Evolutionary conservation across 2,329 filamentous ascomycete species (phyloP), one percentile per base, ranked within the genome.

Genomic region (Sporothrix brunneoviolacea): DNA sequence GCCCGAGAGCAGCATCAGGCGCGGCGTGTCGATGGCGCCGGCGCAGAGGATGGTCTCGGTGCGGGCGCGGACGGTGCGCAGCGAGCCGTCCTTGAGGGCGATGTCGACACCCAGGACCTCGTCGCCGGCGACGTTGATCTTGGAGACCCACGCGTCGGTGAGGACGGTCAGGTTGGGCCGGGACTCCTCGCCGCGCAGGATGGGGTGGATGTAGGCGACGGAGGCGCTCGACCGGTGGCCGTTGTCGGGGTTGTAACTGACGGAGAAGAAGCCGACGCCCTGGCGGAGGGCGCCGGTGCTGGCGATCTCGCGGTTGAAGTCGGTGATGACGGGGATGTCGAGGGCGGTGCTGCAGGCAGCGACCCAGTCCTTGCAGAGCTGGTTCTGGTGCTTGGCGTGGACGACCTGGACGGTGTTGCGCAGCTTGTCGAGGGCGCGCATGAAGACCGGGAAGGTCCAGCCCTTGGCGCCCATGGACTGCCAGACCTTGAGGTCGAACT

Each of bases 131-230:
- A 79, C 79, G 48, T 91, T 87, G 64, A 95, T 70, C 66, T 84
- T 87, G 65, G 81, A 86, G 54, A 95, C 90, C 83, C 88, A 93
- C 22, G 89, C 86, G 63, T 94, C 85, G 63, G 89, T 95, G 53
- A 95, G 74, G 54, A 95, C 76, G 33, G 87, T 93, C 65, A 95
- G 69, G 71, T 95, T 95, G 13, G 87, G 82, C 51, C 88, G 77
- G 65, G 83, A 80, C 75, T 95, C 88, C 42, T 90, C 84, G 36
- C 88, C 88, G 36, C 85, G 81, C 47, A 95, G 78, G 62, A 95
- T 90, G 32, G 90, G 90, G 69, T 95, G 90, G 62, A 95, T 91
- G 70, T 95, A 95, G 16, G 90, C 90, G 19, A 95, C 89, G 52
- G 85, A 90, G 53, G 90, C 89, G 64, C 86, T 91, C 71, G 86